phyloP scores from a whole-genome alignment of 1,284 basidiomycete species.

The Fistulinella cinereoalba region DNA sequence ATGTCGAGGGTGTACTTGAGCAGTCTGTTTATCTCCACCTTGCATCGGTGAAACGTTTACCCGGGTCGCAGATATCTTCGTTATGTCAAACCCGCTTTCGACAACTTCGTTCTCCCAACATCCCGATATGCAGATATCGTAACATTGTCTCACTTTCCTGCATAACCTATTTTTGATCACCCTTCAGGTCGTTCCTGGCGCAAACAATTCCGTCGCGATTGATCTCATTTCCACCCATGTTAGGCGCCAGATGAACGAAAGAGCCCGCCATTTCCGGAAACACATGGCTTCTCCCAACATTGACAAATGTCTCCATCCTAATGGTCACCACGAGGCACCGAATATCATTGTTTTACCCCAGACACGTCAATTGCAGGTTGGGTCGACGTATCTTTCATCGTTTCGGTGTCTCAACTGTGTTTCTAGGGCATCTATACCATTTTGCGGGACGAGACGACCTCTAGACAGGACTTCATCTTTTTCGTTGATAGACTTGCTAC shows the following conservation, averaged over 20 bases:
- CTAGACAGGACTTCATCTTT: conserved; percentile 86
- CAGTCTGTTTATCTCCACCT: conserved; percentile 53
- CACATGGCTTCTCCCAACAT: conserved; percentile 55
- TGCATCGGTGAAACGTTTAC: conserved; percentile 7
- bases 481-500: conserved; percentile 85
- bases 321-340: conserved; percentile 40
- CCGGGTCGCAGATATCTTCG: conserved; percentile 68
- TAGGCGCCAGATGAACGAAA: conserved; percentile 77
- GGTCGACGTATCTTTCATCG: conserved; percentile 13
- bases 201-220: conserved; percentile 86
- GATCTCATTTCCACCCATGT: conserved; percentile 93
- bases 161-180: neutral
- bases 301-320: conserved; percentile 33
- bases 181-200: conserved; percentile 84
- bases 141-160: conserved; percentile 25
- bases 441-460: conserved; percentile 68
- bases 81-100: conserved; percentile 91
- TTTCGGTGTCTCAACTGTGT: conserved; percentile 23
- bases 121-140: conserved; percentile 88
- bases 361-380: conserved; percentile 78
- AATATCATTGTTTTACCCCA: conserved; percentile 72
- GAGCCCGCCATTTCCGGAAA: conserved; percentile 71
- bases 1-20: conserved; percentile 83
- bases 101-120: conserved; percentile 92
- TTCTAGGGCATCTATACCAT: conserved; percentile 85